phyloP scores from a whole-genome alignment of 106 monocot species.

The Iris macrosiphon region DNA sequence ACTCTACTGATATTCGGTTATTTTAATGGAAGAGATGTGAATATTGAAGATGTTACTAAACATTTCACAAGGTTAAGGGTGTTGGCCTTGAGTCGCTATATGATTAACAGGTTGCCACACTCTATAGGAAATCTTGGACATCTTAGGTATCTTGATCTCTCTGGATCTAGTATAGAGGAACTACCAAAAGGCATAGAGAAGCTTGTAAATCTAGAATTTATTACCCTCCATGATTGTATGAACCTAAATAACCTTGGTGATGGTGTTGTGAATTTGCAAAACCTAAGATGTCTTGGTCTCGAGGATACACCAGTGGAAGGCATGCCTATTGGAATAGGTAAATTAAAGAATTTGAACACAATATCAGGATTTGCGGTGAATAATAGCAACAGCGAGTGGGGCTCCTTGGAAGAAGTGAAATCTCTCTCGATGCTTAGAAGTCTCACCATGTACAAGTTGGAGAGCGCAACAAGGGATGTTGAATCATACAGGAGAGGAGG shows the following conservation, averaged over 20 bases:
- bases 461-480: background rate
- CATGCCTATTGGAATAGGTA: slow-evolving; percentile 14
- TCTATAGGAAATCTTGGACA: slow-evolving; percentile 7
- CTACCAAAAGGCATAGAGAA: slow-evolving; percentile 13
- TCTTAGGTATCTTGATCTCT: slow-evolving; percentile 12
- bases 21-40: too few species aligned
- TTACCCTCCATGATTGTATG: background rate
- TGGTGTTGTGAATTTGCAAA: background rate
- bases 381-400: background rate
- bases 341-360: background rate
- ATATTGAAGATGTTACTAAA: background rate
- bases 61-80: slow-evolving; percentile 7
- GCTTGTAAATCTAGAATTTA: slow-evolving; percentile 14
- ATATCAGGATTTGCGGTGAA: slow-evolving; percentile 3
- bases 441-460: slow-evolving; percentile 5
- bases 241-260: slow-evolving; percentile 1
- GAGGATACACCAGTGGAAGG: background rate
- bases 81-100: background rate
- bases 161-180: background rate
- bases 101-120: slow-evolving; percentile 4
- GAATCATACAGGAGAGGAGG: too few species aligned
- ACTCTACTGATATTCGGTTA: slow-evolving; percentile 1
- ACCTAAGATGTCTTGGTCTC: slow-evolving; percentile 3
- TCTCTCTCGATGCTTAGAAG: background rate
- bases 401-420: slow-evolving; percentile 11